A percentile compares a stretch with the other conserved stretches of the same genome.
Conservation (phyloP, 2,329 filamentous ascomycete species). For the Fusarium luffae region DNA sequence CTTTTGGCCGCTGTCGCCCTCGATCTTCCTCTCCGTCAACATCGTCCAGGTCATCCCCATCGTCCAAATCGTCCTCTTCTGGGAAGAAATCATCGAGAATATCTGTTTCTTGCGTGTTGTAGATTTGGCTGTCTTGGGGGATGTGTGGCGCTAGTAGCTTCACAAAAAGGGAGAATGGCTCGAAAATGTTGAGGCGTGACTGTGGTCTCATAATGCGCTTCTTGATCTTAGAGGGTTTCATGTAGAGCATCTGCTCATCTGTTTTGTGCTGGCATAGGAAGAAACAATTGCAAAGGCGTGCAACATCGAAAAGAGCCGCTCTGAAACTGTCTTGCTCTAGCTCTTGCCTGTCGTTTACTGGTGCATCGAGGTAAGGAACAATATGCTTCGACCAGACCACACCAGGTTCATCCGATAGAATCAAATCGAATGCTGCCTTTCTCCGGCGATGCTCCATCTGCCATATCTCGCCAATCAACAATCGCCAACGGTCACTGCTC, state of each 20-base stretch:
- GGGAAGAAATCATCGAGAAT: conserved; percentile 34
- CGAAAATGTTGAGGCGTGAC: conserved; percentile 27
- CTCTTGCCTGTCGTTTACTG: conserved; percentile 15
- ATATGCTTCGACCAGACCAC: conserved; percentile 38
- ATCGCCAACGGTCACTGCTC: conserved; percentile 45
- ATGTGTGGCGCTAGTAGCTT: conserved; percentile 42
- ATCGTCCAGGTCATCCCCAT: conserved; percentile 12
- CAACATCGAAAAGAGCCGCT: conserved; percentile 47
- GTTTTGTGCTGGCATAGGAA: conserved; percentile 39
- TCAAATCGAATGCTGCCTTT: conserved; percentile 39
- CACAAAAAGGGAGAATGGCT: conserved; percentile 46
- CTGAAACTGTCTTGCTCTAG: conserved; percentile 20
- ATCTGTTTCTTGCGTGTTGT: conserved; percentile 33
- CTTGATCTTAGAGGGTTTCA: conserved; percentile 33
- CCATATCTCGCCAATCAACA: conserved; percentile 48
- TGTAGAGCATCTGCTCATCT: conserved; percentile 36
- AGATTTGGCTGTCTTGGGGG: conserved; percentile 51
- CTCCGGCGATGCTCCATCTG: conserved; percentile 47
- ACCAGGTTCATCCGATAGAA: conserved; percentile 28
- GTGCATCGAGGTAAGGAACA: conserved; percentile 31
- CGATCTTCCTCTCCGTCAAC: conserved; percentile 34
- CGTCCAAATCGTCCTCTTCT: conserved; percentile 13
- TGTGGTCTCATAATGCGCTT: conserved; percentile 19
- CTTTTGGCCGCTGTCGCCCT: conserved; percentile 44
- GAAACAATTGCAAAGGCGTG: conserved; percentile 48